Base-by-base conservation (phyloP, 345 rosid species). In the Melaleuca quinquenervia region DNA sequence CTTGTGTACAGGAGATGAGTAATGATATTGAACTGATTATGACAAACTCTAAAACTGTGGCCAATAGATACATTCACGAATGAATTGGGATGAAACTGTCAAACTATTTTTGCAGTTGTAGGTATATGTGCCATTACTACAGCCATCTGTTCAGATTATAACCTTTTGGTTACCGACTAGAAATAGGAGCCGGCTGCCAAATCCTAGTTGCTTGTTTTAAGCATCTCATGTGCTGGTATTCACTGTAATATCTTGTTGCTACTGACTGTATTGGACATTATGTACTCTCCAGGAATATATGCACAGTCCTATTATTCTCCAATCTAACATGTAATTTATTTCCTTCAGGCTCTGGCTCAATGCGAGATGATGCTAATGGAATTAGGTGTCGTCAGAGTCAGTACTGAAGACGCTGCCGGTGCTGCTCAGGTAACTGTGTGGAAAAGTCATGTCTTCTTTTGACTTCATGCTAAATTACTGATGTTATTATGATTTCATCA, bases 331-430 rank as follows among this genome's bases (percentile, higher is more conserved):
- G 54, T 44, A 22, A 56, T 50, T 85, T 80, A 50, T 52, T 78
- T 12, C 85, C 86, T 86, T 80, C 93, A 97, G 99, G 98, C 99
- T 29, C 93, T 95, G 87, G 95, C 91, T 54, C 96, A 94, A 84
- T 94, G 99, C 88, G 95, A 94, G 90, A 93, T 85, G 91, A 88
- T 93, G 83, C 90, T 97, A 83, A 91, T 84, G 89, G 87, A 88
- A 52, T 88, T 97, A 87, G 98, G 94, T 58, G 80, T 97, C 29
- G 82, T 89, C 36, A 91, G 94, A 91, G 89, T 92, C 58, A 91
- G 87, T 85, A 87, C 92, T 24, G 93, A 95, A 87, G 99, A 96
- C 84, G 92, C 96, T 60, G 99, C 99, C 2, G 93, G 91, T 87
- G 98, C 98, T 62, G 99, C 99, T 88, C 94, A 90, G 98, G 99